These are phyloP conservation scores for Pseudogymnoascus sp. DNA, from an alignment of 2,329 filamentous ascomycete species.

Conservation along the genomic window DNA sequence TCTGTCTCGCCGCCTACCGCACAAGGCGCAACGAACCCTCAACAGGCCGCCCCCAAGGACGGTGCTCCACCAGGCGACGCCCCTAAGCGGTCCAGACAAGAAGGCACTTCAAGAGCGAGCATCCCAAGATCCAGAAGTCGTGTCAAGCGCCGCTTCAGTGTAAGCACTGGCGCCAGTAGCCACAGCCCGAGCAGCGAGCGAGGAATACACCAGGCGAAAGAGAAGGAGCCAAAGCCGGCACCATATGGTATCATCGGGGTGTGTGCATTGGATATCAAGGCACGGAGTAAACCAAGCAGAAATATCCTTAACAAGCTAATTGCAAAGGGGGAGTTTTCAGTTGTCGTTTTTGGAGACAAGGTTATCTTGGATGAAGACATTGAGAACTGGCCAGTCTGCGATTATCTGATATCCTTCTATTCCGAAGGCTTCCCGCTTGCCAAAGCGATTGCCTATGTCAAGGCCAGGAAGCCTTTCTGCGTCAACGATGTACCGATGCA, in stretches of 20 bases:
- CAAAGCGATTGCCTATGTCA: conserved; percentile 93
- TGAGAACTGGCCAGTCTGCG: conserved; percentile 86
- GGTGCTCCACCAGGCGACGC: not conserved
- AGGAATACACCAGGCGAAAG: conserved; percentile 38
- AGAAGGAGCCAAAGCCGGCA: conserved; percentile 52
- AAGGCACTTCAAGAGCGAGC: conserved; percentile 30
- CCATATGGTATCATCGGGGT: conserved; percentile 72
- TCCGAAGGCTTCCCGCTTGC: conserved; percentile 95
- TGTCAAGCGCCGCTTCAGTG: conserved; percentile 68
- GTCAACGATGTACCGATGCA: conserved; percentile 98
- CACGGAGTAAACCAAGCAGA: conserved; percentile 89
- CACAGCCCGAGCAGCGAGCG: conserved; percentile 70
- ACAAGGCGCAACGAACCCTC: conserved; percentile 36
- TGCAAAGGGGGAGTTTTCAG: conserved; percentile 85
- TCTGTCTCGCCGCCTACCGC: conserved; percentile 32
- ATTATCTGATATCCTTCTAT: conserved; percentile 97
- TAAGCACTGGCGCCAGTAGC: conserved; percentile 68
- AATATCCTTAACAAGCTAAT: conserved; percentile 93
- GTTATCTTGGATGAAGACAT: conserved; percentile 95
- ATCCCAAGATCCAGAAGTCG: conserved; percentile 56
- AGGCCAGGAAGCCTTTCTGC: conserved; percentile 88
- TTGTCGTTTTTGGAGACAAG: conserved; percentile 97
- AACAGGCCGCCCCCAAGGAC: conserved; percentile 34
- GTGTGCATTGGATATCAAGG: conserved; percentile 91
- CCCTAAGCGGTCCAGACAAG: conserved; percentile 18